Evolutionary conservation across 2,329 filamentous ascomycete species (phyloP).

Genomic region (Fusarium nodosum): DNA sequence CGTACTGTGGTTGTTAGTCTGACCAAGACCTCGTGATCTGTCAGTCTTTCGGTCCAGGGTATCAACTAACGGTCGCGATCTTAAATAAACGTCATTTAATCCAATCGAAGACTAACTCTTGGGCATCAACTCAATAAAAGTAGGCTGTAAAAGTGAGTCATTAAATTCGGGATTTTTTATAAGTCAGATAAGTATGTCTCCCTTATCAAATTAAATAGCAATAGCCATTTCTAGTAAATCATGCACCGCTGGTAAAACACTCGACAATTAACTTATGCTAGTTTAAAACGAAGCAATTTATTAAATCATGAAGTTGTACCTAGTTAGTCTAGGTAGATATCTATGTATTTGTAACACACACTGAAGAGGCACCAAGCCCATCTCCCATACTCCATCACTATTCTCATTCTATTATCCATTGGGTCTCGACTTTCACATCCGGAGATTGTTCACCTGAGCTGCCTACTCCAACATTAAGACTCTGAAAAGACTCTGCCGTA

Average conservation of each 20-base stretch:
- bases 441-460: not conserved
- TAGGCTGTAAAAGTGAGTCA: not conserved
- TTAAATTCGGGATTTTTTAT: not conserved
- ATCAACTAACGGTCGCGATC: slow-evolving; percentile 12
- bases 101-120: not conserved
- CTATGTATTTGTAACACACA: not conserved
- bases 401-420: not conserved
- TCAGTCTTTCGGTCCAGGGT: slow-evolving; percentile 28
- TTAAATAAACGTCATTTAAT: slow-evolving; percentile 15
- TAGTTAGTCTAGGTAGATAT: too few species aligned
- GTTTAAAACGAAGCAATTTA: not conserved
- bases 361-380: not conserved
- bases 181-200: not conserved
- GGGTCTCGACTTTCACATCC: slow-evolving; percentile 12
- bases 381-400: not conserved
- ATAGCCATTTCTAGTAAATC: not conserved
- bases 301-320: too few species aligned
- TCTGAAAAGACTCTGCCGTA: not conserved
- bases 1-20: not conserved
- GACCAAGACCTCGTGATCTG: slow-evolving; percentile 30
- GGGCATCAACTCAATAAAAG: not conserved
- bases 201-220: not conserved
- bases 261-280: too few species aligned
- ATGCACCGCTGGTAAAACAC: not conserved
- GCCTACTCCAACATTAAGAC: not conserved